phyloP scores from a whole-genome alignment of 139 green algal genomes.

The Chlamydomonas schloesseri region DNA sequence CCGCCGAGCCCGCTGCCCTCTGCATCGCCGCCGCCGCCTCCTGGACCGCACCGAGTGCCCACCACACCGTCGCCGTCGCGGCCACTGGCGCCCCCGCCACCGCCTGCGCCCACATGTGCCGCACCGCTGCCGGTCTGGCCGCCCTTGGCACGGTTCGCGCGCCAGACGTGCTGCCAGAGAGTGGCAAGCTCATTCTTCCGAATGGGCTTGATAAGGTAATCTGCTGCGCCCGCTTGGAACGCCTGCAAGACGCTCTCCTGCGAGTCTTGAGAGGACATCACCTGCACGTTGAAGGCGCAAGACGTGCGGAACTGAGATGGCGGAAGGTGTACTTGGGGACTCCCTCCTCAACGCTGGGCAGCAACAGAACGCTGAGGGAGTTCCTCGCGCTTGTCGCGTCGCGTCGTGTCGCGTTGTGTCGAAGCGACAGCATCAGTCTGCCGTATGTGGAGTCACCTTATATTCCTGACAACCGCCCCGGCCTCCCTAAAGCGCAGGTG shows the following conservation, averaged over 20 bases:
- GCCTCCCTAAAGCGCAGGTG: too few relatives aligned
- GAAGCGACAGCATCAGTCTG: too few relatives aligned
- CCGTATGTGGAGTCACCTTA: too few relatives aligned
- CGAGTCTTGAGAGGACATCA: conserved; percentile 50
- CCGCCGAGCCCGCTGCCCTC: background rate
- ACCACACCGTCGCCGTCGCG: background rate
- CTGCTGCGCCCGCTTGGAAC: conserved; percentile 68
- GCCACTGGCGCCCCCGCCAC: background rate
- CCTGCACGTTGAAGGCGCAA: too few relatives aligned
- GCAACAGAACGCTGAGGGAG: too few relatives aligned
- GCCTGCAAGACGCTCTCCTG: conserved; percentile 55
- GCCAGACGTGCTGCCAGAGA: conserved; percentile 76
- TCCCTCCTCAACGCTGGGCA: too few relatives aligned
- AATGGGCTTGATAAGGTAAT: conserved; percentile 86
- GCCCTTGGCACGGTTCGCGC: conserved; percentile 39
- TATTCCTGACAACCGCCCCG: too few relatives aligned
- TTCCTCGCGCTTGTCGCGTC: too few relatives aligned
- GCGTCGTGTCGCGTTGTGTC: too few relatives aligned
- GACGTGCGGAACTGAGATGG: too few relatives aligned
- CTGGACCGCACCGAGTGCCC: background rate
- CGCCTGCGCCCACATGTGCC: background rate
- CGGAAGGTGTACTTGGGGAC: too few relatives aligned
- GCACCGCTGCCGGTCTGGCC: background rate
- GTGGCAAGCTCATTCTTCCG: conserved; percentile 81
- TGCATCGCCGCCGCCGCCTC: background rate